Evolutionary conservation across 1,284 basidiomycete species (phyloP).

Genomic region (Ceratobasidium theobromae): DNA sequence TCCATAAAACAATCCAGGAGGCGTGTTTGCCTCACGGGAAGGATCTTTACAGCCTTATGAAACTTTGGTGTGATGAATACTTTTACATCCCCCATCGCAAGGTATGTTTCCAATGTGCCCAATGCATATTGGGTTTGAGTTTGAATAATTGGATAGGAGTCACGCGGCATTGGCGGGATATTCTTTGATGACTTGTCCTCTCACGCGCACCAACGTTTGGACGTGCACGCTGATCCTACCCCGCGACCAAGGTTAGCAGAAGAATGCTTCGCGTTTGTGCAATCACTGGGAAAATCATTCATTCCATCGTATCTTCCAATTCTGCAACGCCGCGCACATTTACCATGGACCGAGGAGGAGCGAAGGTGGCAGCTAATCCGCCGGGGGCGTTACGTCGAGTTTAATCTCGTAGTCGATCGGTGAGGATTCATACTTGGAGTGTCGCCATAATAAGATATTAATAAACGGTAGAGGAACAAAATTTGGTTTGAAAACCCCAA

Average conservation of each 20-base stretch:
- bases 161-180: conserved; percentile 89
- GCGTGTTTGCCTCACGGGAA: conserved; percentile 76
- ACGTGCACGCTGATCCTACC: background rate
- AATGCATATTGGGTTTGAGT: background rate
- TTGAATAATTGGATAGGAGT: conserved; percentile 50
- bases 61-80: conserved; percentile 97
- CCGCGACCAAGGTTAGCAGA: conserved; percentile 49
- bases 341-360: conserved; percentile 59
- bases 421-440: conserved; percentile 33
- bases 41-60: conserved; percentile 78
- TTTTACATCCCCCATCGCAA: conserved; percentile 92
- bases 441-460: conserved; percentile 41
- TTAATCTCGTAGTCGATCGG: conserved; percentile 86
- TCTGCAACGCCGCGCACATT: conserved; percentile 57
- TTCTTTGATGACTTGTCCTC: conserved; percentile 91
- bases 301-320: conserved; percentile 89
- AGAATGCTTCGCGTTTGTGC: conserved; percentile 76
- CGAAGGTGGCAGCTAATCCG: conserved; percentile 89
- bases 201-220: conserved; percentile 58
- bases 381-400: conserved; percentile 90
- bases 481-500: conserved; percentile 89
- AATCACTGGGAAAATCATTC: conserved; percentile 72
- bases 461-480: conserved; percentile 57
- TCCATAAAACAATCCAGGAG: conserved; percentile 77
- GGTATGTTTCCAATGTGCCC: background rate